Evolutionary conservation across 75 land plant species (phyloP), one percentile per base, ranked within the genome.

Genomic region (Sequoiadendron giganteum): DNA sequence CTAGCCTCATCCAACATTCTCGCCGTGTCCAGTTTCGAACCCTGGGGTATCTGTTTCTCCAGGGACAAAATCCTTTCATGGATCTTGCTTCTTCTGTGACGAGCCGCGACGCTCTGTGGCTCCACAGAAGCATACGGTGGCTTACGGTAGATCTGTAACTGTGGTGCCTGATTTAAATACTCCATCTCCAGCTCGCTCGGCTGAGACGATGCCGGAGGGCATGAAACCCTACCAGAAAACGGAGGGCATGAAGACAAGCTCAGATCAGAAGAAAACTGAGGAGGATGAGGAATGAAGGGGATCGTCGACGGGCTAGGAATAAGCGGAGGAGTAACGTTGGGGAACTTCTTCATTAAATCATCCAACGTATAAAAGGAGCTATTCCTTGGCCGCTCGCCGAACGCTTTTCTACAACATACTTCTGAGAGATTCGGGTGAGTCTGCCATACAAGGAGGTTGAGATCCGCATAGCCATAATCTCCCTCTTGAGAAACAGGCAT

Each of bases 1-100:
- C 72, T 58, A 32, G 93, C 91, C 79, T 93, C 93, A 39, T 93
- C 93, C 80, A 93, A 88, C 93, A 90, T 91, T 39, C 89, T 89
- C n/a, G 89, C 90, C 36, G 52, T 95, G 87, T 93, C 91, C 86
- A 92, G 85, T 87, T 92, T 90, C 61, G 58, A 86, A 40, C 87
- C 91, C 76, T 88, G 88, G 32, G 96, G 96, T 54, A 95, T 87
- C 34, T 92, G 89, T 85, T 83, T 86, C 90, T 92, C 90, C 84
- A 95, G 70, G 47, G 43, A 48, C 40, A 86, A 81, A 34, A 85
- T 80, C 88, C 88, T 78, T 15, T 94, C 92, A 76, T 92, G 86
- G 30, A 92, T 87, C 61, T 49, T 85, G 75, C 83, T 90, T 18
- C 94, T 89, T 65, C 94, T 83, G 82, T 75, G 87, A 72, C 88